A percentile compares a stretch with the other conserved stretches of the same genome.
Evolutionary conservation across 495 filamentous ascomycete genomes (phyloP).

Genomic region (Parathielavia hyrcaniae): DNA sequence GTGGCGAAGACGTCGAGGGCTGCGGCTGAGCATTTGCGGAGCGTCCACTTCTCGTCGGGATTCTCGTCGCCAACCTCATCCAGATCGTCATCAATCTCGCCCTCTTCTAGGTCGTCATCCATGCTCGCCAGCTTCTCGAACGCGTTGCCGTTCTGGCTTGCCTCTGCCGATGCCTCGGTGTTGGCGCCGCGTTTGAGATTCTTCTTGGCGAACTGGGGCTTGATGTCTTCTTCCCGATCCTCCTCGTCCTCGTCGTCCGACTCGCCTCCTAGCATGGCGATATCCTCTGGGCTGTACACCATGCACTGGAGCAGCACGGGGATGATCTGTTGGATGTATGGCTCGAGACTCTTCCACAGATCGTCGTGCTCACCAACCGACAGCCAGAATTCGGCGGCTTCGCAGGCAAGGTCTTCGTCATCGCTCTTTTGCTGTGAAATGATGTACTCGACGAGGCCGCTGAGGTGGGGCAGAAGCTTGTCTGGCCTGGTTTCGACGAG

Average conservation of each 20-base stretch:
- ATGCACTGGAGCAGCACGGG: constrained; percentile 89
- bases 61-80: constrained; percentile 72
- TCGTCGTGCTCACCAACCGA: constrained; percentile 80
- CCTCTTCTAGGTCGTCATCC: constrained; percentile 79
- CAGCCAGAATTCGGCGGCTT: constrained; percentile 97
- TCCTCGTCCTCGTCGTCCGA: constrained; percentile 89
- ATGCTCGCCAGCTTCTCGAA: constrained; percentile 47
- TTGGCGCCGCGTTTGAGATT: constrained; percentile 45
- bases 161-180: constrained; percentile 49
- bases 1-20: constrained; percentile 90
- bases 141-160: constrained; percentile 43
- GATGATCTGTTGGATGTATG: constrained; percentile 77
- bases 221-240: constrained; percentile 85
- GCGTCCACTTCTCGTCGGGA: constrained; percentile 89
- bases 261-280: constrained; percentile 70
- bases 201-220: constrained; percentile 83
- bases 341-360: constrained; percentile 64
- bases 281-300: constrained; percentile 94
- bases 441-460: constrained; percentile 87
- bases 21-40: constrained; percentile 95
- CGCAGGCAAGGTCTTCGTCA: constrained; percentile 84
- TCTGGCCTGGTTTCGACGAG: constrained; percentile 86
- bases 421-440: constrained; percentile 81
- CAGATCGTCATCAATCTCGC: constrained; percentile 73
- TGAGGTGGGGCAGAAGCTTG: constrained; percentile 82